phyloP scores from a whole-genome alignment of 345 rosid species.

The Populus davidiana region DNA sequence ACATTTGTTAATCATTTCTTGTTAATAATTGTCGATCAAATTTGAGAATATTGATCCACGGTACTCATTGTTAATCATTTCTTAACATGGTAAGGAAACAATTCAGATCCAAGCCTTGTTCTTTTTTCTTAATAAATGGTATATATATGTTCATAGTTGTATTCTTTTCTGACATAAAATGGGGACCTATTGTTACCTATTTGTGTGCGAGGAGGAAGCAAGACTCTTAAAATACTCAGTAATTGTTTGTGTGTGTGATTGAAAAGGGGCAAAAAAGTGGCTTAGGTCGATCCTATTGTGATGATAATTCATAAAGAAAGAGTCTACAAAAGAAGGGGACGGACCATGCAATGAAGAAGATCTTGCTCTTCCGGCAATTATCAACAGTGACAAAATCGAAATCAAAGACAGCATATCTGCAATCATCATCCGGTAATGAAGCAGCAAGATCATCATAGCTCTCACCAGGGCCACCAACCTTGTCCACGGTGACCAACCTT shows the following conservation, averaged over 20 bases:
- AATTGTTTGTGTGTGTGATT: too few relatives aligned
- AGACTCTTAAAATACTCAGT: too few relatives aligned
- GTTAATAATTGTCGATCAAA: too few relatives aligned
- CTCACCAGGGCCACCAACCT: conserved; percentile 85
- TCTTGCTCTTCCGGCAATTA: conserved; percentile 96
- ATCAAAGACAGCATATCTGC: conserved; percentile 89
- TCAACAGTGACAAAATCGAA: conserved; percentile 93
- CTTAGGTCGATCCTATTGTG: neutral
- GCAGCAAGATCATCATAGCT: conserved; percentile 72
- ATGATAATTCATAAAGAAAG: neutral
- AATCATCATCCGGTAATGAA: conserved; percentile 75
- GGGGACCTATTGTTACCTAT: too few relatives aligned
- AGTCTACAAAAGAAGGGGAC: conserved; percentile 9
- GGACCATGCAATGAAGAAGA: conserved; percentile 96
- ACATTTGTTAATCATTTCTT: too few relatives aligned
- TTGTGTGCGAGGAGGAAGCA: too few relatives aligned
- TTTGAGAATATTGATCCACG: neutral
- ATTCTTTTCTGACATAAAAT: too few relatives aligned
- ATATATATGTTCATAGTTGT: too few relatives aligned
- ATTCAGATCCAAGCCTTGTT: neutral
- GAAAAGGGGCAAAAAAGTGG: too few relatives aligned
- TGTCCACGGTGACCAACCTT: conserved; percentile 75
- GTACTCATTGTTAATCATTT: neutral
- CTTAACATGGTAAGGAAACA: neutral
- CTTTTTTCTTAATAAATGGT: too few relatives aligned